phyloP scores from a whole-genome alignment of 2,329 filamentous ascomycete species.

The Claviceps maximensis region DNA sequence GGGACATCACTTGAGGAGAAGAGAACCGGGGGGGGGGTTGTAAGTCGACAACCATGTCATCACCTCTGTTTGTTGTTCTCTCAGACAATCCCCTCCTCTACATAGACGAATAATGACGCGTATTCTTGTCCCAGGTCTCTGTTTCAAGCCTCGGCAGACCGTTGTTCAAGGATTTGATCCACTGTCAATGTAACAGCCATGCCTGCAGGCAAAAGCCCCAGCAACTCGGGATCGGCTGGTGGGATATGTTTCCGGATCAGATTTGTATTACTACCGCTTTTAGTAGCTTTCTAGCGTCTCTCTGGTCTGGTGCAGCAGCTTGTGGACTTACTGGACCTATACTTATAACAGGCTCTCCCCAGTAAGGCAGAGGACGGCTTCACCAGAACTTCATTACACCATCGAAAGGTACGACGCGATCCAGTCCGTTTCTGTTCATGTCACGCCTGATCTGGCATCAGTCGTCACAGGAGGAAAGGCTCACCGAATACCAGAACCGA shows the following conservation, averaged over 20 bases:
- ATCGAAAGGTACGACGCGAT: conserved; percentile 6
- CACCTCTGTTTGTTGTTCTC: neutral
- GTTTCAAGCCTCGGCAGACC: neutral
- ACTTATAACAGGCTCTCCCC: conserved; percentile 10
- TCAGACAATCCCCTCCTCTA: neutral
- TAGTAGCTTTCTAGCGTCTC: conserved; percentile 1
- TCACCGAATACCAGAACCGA: neutral
- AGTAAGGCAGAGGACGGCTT: neutral
- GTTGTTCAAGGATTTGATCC: conserved; percentile 7
- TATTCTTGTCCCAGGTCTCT: conserved; percentile 8
- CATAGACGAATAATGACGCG: conserved; percentile 2
- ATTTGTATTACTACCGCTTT: conserved; percentile 7
- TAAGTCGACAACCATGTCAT: neutral
- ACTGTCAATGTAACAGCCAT: conserved; percentile 11
- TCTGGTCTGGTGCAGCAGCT: conserved; percentile 1
- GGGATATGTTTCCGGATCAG: conserved; percentile 11
- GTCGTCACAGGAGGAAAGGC: neutral
- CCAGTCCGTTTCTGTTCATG: neutral
- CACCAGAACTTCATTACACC: conserved; percentile 3
- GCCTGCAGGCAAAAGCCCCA: conserved; percentile 3
- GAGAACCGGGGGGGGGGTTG: no score
- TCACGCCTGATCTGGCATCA: neutral
- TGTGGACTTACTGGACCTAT: neutral
- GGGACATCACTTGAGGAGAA: neutral
- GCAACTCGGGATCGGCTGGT: conserved; percentile 5